Base-by-base conservation (phyloP, 2,329 filamentous ascomycete species). In the Neofusicoccum kwambonambiense region DNA sequence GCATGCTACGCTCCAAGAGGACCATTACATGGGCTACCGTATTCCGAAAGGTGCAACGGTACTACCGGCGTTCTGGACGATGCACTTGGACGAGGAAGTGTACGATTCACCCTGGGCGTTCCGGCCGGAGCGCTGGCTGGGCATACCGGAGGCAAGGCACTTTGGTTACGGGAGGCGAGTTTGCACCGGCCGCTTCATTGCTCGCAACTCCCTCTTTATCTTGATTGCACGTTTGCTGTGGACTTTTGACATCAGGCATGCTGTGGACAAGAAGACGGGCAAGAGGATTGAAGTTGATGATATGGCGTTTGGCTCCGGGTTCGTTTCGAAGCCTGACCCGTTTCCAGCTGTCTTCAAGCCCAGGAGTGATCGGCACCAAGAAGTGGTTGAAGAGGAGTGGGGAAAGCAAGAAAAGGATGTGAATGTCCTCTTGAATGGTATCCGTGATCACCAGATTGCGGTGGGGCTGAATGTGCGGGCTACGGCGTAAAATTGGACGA, bases 101-200 rank as follows among this genome's bases (percentile, higher is more conserved):
- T 78, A 73, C 44, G 67, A 73, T 1, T 67, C 69, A 0, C 77
- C 76, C 0, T 65, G 69, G 1, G 60, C 57, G 0, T 78, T 79
- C 67, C 69, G 71, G 6, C 78, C 78, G 0, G 77, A 78, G 17
- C 72, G 76, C 0, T 79, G 73, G 72, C 66, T 58, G 76, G 27
- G 65, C 45, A 7, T 68, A 64, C 39, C 58, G 6, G 58, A 50
- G 2, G 42, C 22, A 37, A 39, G 34, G 45, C 9, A 39, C 17
- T 83, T 84, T 62, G 83, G 80, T 0, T 85, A 83, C 68, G 84
- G 84, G 0, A 75, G 83, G 2, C 75, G 83, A 15, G 78, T 83
- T 1, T 81, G 79, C 22, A 78, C 74, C 0, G 76, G 76, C 0
- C 63, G 72, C 6, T 64, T 71, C 65, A 70, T 79, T 44, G 76